Conservation (phyloP, 2,329 filamentous ascomycete species). For the Teratosphaeria epicoccoides region DNA sequence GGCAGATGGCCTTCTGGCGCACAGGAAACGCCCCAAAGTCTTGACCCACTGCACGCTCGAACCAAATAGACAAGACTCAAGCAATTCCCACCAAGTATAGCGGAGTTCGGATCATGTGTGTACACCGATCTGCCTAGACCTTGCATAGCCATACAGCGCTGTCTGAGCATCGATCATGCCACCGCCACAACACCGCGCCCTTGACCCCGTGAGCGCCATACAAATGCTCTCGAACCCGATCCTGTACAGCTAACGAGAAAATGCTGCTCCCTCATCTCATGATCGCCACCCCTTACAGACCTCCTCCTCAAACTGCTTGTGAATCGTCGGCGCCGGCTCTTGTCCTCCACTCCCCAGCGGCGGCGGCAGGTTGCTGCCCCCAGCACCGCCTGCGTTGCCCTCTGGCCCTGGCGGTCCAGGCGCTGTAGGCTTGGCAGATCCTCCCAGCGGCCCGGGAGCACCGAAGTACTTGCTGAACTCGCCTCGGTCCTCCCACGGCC, state of each 20-base stretch:
- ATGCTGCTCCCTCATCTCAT: background rate
- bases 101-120: too few species aligned
- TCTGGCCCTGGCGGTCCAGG: constrained; percentile 5
- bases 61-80: too few species aligned
- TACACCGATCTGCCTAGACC: too few species aligned
- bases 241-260: background rate
- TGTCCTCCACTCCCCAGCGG: constrained; percentile 11
- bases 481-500: constrained; percentile 73
- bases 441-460: constrained; percentile 14
- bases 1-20: too few species aligned
- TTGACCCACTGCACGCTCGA: too few species aligned
- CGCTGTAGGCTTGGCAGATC: constrained; percentile 2
- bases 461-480: constrained; percentile 92
- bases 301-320: constrained; percentile 16
- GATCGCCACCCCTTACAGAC: constrained; percentile 8
- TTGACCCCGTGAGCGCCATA: too few species aligned
- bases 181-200: too few species aligned
- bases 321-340: constrained; percentile 20
- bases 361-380: constrained; percentile 10
- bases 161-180: too few species aligned
- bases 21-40: too few species aligned
- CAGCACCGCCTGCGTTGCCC: constrained; percentile 1
- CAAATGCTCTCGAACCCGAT: background rate
- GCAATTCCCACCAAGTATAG: too few species aligned
- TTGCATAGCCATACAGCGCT: too few species aligned